These are phyloP conservation scores for Arthrinium phaeospermum DNA, from an alignment of 2,329 filamentous ascomycete species.

Conservation along the genomic window DNA sequence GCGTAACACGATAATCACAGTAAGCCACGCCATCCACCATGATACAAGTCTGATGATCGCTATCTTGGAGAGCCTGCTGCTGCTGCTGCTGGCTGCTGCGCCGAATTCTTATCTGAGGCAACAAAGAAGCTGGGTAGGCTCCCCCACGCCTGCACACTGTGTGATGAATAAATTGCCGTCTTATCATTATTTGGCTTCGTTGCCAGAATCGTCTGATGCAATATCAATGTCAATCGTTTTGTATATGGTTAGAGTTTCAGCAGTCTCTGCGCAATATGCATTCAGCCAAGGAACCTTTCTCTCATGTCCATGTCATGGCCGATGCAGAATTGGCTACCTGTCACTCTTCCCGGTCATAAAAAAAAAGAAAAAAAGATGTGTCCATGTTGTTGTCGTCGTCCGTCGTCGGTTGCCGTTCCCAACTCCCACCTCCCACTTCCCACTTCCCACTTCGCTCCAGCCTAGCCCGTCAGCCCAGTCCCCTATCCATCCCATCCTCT, in stretches of 20 bases:
- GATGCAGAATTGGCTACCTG: background rate
- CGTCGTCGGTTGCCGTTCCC: background rate
- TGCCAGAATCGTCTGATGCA: conserved; percentile 3
- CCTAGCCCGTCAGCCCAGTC: background rate
- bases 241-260: background rate
- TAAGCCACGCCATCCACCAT: background rate
- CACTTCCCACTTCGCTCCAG: background rate
- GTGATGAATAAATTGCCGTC: conserved; percentile 5
- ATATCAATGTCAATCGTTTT: background rate
- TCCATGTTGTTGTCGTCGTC: background rate
- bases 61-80: background rate
- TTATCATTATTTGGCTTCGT: background rate
- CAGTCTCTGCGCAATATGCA: background rate
- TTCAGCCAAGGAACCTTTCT: background rate
- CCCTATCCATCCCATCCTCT: background rate
- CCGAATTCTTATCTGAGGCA: background rate
- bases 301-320: background rate
- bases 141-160: background rate
- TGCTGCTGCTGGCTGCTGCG: background rate
- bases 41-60: background rate
- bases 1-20: background rate
- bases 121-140: background rate
- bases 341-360: background rate
- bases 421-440: background rate
- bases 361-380: background rate